Percentiles rank a stretch among this genome's conserved stretches.
Conservation (phyloP, 2,329 filamentous ascomycete genomes). For the Aspergillus neoniger region DNA sequence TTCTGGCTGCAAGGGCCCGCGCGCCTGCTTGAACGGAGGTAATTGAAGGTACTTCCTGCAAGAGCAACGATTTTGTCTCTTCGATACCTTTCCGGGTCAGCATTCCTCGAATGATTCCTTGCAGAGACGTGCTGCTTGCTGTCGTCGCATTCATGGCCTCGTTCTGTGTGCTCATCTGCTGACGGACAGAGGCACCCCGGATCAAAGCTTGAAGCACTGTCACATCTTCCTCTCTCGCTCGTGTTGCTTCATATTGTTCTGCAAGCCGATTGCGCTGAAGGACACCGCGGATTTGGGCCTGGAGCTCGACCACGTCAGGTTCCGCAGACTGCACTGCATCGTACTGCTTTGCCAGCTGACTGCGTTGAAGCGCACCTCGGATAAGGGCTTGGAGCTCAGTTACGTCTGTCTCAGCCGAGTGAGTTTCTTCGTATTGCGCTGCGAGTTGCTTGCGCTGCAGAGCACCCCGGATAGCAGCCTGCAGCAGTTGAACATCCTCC, state of each 20-base stretch:
- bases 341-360: conserved; percentile 38
- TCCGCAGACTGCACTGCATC: conserved; percentile 26
- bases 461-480: conserved; percentile 62
- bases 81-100: conserved; percentile 33
- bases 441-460: conserved; percentile 4
- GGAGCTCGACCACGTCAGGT: conserved; percentile 39
- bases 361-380: conserved; percentile 13
- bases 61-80: conserved; percentile 28
- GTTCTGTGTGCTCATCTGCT: conserved; percentile 34
- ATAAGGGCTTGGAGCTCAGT: not conserved
- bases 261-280: conserved; percentile 16
- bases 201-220: conserved; percentile 65
- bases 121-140: conserved; percentile 53
- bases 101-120: conserved; percentile 64
- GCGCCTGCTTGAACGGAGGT: conserved; percentile 39
- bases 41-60: conserved; percentile 31
- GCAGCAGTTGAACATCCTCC: conserved; percentile 58
- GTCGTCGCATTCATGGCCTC: conserved; percentile 51
- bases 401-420: not conserved
- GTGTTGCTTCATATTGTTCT: conserved; percentile 35
- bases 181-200: conserved; percentile 66
- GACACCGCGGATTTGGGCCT: conserved; percentile 53
- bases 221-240: conserved; percentile 54
- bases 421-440: not conserved
- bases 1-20: conserved; percentile 41